Percentiles rank a stretch among this genome's conserved stretches.
These are phyloP conservation scores for Clavispora fructus DNA, from an alignment of 805 yeast genomes.

Conservation along the genomic window DNA sequence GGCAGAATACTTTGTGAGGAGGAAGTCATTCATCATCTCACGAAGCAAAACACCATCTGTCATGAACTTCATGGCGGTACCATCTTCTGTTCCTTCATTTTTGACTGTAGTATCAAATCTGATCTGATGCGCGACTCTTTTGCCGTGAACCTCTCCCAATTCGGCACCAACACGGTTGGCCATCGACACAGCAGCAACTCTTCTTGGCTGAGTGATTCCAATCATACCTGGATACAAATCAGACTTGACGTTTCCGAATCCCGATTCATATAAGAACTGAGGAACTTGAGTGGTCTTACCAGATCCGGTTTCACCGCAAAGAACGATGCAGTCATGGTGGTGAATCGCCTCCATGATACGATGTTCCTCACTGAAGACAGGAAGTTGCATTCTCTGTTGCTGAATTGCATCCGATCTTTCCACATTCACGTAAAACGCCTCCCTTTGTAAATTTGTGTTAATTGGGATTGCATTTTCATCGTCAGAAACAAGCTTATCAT, in stretches of 20 bases:
- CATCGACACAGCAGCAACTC: slow-evolving; percentile 93
- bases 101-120: slow-evolving; percentile 70
- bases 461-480: slow-evolving; percentile 58
- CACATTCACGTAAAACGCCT: slow-evolving; percentile 65
- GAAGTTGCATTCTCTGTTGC: slow-evolving; percentile 61
- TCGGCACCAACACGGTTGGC: slow-evolving; percentile 75
- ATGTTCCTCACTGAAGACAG: slow-evolving; percentile 89
- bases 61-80: slow-evolving; percentile 80
- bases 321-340: slow-evolving; percentile 82
- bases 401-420: slow-evolving; percentile 65
- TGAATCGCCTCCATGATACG: slow-evolving; percentile 92
- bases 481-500: slow-evolving; percentile 45
- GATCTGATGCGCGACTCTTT: slow-evolving; percentile 73
- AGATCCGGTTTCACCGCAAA: slow-evolving; percentile 98
- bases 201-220: slow-evolving; percentile 92
- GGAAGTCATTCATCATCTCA: slow-evolving; percentile 87
- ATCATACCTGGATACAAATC: slow-evolving; percentile 74
- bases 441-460: slow-evolving; percentile 47
- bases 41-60: slow-evolving; percentile 91
- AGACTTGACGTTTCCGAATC: slow-evolving; percentile 70
- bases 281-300: slow-evolving; percentile 99
- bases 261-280: slow-evolving; percentile 89
- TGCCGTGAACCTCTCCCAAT: slow-evolving; percentile 59
- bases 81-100: slow-evolving; percentile 37
- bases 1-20: slow-evolving; percentile 75